These are phyloP conservation scores for Cucurbita pepo DNA, from an alignment of 306 rosid genomes.

Conservation along the genomic window DNA sequence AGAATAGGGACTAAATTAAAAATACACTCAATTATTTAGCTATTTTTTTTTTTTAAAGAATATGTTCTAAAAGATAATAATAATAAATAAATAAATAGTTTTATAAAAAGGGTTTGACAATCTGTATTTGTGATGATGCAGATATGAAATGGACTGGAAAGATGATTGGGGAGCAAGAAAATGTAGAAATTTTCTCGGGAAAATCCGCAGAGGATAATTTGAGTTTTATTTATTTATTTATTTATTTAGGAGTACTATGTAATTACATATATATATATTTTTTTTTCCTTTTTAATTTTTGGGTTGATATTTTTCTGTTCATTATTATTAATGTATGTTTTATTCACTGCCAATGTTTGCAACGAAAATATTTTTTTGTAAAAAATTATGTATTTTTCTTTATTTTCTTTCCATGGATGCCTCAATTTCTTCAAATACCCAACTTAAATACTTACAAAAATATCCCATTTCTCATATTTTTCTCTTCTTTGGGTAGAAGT, in stretches of 20 bases:
- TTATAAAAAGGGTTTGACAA: neutral
- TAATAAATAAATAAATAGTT: neutral
- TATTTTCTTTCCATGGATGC: neutral
- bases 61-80: neutral
- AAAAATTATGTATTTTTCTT: neutral
- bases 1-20: no score
- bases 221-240: neutral
- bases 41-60: no score
- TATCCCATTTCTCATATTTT: no score
- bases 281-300: neutral
- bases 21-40: no score
- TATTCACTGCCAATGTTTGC: neutral
- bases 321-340: constrained; percentile 4
- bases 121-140: neutral
- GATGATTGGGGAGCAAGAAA: no score
- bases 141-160: neutral
- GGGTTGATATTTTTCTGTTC: neutral
- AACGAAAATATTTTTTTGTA: neutral
- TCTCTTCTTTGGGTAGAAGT: no score
- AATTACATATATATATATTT: neutral
- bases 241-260: neutral
- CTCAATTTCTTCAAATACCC: no score
- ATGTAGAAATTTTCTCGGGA: no score
- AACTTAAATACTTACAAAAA: no score
- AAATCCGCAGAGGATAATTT: neutral